Conservation (phyloP, 1,139 yeast species). For the Geotrichum bryndzae region DNA sequence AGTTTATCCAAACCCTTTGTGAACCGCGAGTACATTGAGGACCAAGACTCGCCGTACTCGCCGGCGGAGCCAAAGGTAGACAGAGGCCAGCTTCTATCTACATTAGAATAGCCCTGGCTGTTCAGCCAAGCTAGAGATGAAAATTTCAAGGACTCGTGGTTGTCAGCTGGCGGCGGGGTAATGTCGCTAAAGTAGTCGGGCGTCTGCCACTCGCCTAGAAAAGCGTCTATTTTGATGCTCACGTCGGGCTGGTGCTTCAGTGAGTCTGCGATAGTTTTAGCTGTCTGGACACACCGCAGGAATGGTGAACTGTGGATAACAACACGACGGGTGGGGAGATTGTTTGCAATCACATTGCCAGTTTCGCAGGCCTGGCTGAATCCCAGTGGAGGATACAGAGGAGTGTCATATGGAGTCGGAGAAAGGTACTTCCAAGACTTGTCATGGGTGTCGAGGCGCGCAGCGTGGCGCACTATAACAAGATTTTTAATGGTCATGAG, state of each 20-base stretch:
- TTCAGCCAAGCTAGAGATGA: constrained; percentile 27
- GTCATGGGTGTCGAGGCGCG: constrained; percentile 33
- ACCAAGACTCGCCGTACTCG: constrained; percentile 38
- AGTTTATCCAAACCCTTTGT: constrained; percentile 29
- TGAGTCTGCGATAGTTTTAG: constrained; percentile 23
- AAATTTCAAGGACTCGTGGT: constrained; percentile 28
- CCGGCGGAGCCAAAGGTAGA: constrained; percentile 34
- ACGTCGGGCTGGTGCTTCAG: constrained; percentile 3
- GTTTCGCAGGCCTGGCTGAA: constrained; percentile 27
- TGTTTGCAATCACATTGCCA: constrained; percentile 17
- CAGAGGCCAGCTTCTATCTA: constrained; percentile 28
- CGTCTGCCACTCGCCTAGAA: constrained; percentile 40
- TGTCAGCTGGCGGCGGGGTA: constrained; percentile 37
- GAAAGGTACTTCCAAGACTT: constrained; percentile 31
- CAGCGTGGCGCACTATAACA: constrained; percentile 35
- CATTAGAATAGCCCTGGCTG: neutral
- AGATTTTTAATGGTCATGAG: constrained; percentile 20
- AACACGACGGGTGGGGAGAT: constrained; percentile 17
- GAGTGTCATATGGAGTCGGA: constrained; percentile 38
- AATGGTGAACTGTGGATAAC: constrained; percentile 37
- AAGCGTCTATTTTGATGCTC: constrained; percentile 32
- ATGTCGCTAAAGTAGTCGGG: constrained; percentile 35
- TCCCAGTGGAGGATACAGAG: constrained; percentile 32
- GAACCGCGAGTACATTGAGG: constrained; percentile 35
- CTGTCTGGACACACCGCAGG: constrained; percentile 38